Evolutionary conservation across 2,329 filamentous ascomycete species (phyloP), one percentile per base, ranked within the genome.

Genomic region (Pseudomassariella vexata): DNA sequence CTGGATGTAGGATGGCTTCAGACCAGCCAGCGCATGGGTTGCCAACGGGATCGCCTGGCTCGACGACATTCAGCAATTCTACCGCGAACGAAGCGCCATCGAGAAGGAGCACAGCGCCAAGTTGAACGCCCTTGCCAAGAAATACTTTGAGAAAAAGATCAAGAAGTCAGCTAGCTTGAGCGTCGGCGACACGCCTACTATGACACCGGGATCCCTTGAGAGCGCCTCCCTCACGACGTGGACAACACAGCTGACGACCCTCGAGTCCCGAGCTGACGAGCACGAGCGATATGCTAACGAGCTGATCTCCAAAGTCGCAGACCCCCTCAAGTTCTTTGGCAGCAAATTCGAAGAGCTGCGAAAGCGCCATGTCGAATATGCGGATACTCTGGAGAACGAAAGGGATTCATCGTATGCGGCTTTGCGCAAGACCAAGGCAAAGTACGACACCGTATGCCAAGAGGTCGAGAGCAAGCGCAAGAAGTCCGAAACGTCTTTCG

Each of bases 61-160:
- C 38, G 90, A 95, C 51, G 92, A 98, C 50, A 85, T 98, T 42
- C 87, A 98, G 59, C 81, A 86, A 53, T 98, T 96, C 68, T 98
- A 96, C 68, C 85, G 92, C 43, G 92, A 98, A 62, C 79, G 94
- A 36, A 86, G 87, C 54, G 79, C 69, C 21, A 95, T 98, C 57
- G 92, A 98, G 65, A 95, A 95, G 64, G 94, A 98, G 58, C 96
- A 98, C 59, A 84, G 86, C 49, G 74, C 82, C 42, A 96, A 90
- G 62, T 78, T 98, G 43, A 84, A 77, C 47, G 79, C 79, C 3
- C 68, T 98, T 30, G 92, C 90, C 34, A 94, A 92, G 68, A 95
- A 92, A 59, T 96, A 95, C 66, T 92, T 87, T 54, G 94, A 98
- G 52, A 94, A 94, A 69, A 98, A 96, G 69, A 79, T 85, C 28